These are phyloP conservation scores for Benincasa hispida DNA, from an alignment of 306 rosid species.

Conservation along the genomic window DNA sequence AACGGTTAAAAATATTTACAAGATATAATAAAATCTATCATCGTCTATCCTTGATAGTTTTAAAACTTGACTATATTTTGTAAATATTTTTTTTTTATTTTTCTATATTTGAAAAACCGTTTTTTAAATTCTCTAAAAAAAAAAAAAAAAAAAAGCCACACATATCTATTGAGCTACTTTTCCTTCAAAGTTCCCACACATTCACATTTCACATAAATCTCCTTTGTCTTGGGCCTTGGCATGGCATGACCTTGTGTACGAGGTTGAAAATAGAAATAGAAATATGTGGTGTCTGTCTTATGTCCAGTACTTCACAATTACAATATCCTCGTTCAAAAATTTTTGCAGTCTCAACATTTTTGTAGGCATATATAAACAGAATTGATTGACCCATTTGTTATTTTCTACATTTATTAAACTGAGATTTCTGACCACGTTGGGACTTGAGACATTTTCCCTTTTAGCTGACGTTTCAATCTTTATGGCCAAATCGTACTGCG, in stretches of 20 bases:
- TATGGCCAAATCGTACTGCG: background rate
- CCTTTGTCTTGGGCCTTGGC: too few species aligned
- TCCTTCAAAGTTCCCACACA: too few species aligned
- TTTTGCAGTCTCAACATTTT: background rate
- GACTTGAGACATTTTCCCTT: background rate
- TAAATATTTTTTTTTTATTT: too few species aligned
- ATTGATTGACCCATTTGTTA: background rate
- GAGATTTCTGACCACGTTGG: background rate
- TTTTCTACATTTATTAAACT: background rate
- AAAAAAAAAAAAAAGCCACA: too few species aligned
- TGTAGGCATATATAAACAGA: background rate
- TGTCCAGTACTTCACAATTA: background rate
- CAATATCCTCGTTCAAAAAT: background rate
- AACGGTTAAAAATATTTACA: too few species aligned
- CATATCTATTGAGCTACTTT: too few species aligned
- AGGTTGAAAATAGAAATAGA: background rate
- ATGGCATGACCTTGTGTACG: background rate
- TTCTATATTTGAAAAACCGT: too few species aligned
- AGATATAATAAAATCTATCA: too few species aligned
- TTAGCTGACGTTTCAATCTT: background rate
- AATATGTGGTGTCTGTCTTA: background rate
- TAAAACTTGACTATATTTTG: too few species aligned
- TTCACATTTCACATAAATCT: background rate
- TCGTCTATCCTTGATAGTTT: too few species aligned
- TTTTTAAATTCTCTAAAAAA: too few species aligned